These are phyloP conservation scores for Clavariopsis aquatica DNA, from an alignment of 495 filamentous ascomycete genomes.

Conservation along the genomic window DNA sequence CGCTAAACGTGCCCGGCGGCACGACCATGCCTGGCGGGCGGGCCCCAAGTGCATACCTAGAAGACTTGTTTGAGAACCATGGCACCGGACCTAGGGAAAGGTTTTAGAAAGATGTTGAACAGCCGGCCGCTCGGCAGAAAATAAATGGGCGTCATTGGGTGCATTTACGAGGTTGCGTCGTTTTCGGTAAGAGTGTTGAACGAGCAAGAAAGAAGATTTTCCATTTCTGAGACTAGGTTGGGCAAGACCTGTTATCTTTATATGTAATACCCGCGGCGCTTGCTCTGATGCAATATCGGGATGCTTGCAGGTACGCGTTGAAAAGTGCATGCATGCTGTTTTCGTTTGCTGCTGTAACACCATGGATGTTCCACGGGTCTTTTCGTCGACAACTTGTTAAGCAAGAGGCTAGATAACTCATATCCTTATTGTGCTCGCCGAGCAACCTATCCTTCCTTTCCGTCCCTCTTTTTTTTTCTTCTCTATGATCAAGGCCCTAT, in stretches of 20 bases:
- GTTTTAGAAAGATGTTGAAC: constrained; percentile 5
- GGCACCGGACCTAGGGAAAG: constrained; percentile 44
- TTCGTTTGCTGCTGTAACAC: background rate
- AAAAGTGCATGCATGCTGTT: background rate
- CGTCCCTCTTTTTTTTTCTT: too few species aligned
- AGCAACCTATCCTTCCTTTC: too few species aligned
- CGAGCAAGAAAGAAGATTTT: background rate
- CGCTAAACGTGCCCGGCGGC: constrained; percentile 63
- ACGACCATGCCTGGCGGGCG: constrained; percentile 58
- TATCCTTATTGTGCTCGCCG: background rate
- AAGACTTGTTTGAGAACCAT: constrained; percentile 84
- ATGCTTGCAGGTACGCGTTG: background rate
- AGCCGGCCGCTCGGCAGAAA: background rate
- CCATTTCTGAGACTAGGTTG: background rate
- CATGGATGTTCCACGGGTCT: background rate
- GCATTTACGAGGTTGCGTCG: background rate
- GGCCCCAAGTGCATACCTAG: constrained; percentile 88
- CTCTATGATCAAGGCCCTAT: too few species aligned
- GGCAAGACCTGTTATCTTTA: background rate
- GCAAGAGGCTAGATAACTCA: too few species aligned
- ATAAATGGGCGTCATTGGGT: background rate
- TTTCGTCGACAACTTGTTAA: too few species aligned
- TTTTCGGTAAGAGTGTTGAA: background rate
- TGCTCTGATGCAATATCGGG: too few species aligned
- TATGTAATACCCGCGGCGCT: background rate